These are phyloP conservation scores for Piper longum DNA, from an alignment of 164 flowering plant genomes.

Conservation along the genomic window DNA sequence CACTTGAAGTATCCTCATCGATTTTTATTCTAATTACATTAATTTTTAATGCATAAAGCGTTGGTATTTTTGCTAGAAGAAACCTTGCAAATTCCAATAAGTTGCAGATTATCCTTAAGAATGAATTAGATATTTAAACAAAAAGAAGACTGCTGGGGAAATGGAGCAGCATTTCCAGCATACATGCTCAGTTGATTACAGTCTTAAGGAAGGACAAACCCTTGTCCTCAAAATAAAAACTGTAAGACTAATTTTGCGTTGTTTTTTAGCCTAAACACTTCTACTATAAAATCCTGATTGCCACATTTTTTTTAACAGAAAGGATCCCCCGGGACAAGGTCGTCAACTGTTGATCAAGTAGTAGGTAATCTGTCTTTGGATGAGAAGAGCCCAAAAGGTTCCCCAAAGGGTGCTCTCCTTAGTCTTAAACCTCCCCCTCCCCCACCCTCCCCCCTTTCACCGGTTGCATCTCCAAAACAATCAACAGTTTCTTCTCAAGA, in stretches of 20 bases:
- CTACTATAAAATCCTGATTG: background rate
- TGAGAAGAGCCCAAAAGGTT: constrained; percentile 35
- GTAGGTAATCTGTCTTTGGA: constrained; percentile 44
- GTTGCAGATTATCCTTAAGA: constrained; percentile 1
- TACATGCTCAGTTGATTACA: constrained; percentile 70
- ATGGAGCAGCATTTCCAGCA: constrained; percentile 87
- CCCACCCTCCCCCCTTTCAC: constrained; percentile 54
- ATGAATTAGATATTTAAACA: constrained; percentile 57
- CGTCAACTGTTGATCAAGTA: constrained; percentile 50
- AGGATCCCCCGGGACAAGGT: constrained; percentile 24
- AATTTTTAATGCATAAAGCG: background rate
- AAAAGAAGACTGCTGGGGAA: constrained; percentile 94
- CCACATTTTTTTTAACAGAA: constrained; percentile 19
- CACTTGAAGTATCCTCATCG: constrained; percentile 68
- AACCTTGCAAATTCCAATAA: background rate
- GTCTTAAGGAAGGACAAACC: constrained; percentile 92
- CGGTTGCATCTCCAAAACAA: constrained; percentile 27
- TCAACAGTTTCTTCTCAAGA: constrained; percentile 8
- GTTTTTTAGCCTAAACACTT: background rate
- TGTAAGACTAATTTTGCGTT: constrained; percentile 22
- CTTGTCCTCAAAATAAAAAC: constrained; percentile 65
- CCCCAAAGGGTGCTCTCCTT: constrained; percentile 5
- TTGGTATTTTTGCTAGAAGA: background rate
- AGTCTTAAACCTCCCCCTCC: constrained; percentile 74
- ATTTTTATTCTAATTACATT: background rate